Conservation (phyloP, 2,329 filamentous ascomycete genomes). For the Ascocoryne sarcoides region DNA sequence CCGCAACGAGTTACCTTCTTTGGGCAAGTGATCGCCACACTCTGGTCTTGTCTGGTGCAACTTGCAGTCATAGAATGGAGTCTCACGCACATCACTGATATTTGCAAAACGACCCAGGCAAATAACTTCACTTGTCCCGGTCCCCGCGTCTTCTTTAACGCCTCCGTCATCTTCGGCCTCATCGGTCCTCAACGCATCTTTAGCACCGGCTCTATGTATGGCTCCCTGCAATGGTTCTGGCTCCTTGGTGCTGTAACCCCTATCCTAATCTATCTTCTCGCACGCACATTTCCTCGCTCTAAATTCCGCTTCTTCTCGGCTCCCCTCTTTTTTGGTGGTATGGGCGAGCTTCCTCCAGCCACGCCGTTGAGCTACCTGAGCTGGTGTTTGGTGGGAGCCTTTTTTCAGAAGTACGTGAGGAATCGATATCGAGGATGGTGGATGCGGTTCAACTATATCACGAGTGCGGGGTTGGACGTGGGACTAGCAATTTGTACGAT, state of each 20-base stretch:
- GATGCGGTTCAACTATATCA: slow-evolving; percentile 70
- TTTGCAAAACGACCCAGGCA: slow-evolving; percentile 49
- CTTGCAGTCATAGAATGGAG: slow-evolving; percentile 55
- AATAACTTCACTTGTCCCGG: slow-evolving; percentile 44
- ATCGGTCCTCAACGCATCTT: slow-evolving; percentile 67
- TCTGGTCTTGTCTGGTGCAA: slow-evolving; percentile 59
- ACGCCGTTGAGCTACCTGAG: slow-evolving; percentile 55
- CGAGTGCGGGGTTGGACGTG: slow-evolving; percentile 60
- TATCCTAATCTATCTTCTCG: slow-evolving; percentile 45
- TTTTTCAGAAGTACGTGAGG: slow-evolving; percentile 62
- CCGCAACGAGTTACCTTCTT: slow-evolving; percentile 59
- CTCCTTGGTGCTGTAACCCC: slow-evolving; percentile 56
- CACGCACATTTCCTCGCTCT: slow-evolving; percentile 52
- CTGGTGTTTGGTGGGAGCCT: slow-evolving; percentile 41
- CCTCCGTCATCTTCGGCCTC: slow-evolving; percentile 63
- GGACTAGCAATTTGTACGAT: slow-evolving; percentile 60
- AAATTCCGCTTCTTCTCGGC: slow-evolving; percentile 57
- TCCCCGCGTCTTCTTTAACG: slow-evolving; percentile 51
- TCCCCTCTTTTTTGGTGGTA: slow-evolving; percentile 60
- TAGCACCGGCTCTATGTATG: slow-evolving; percentile 49
- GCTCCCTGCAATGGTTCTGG: slow-evolving; percentile 61
- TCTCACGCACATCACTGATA: slow-evolving; percentile 49
- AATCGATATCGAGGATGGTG: slow-evolving; percentile 63
- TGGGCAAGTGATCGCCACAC: slow-evolving; percentile 54
- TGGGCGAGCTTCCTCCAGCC: slow-evolving; percentile 56